Percentiles rank a stretch among this genome's conserved stretches.
phyloP scores from a whole-genome alignment of 176 grass and related monocot species.

The Juncus effusus region DNA sequence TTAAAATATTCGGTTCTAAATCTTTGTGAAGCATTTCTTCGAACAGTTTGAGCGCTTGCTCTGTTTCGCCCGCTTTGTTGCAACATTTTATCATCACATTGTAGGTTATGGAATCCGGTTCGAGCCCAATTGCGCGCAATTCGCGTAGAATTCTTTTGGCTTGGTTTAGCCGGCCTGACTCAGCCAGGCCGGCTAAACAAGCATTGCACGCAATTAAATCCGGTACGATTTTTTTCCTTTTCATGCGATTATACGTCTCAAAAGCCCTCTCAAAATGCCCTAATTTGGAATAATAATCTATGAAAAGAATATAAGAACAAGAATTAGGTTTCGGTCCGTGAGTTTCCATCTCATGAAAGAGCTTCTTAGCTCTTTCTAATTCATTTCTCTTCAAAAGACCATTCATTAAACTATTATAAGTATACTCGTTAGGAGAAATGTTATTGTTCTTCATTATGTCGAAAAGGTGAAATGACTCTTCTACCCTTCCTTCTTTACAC shows the following conservation, averaged over 20 bases:
- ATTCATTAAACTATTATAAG: constrained; percentile 80
- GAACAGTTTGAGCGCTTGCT: constrained; percentile 72
- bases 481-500: constrained; percentile 62
- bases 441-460: constrained; percentile 61
- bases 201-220: constrained; percentile 82
- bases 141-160: constrained; percentile 80
- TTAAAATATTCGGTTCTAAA: constrained; percentile 58
- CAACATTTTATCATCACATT: constrained; percentile 99
- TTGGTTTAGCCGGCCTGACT: constrained; percentile 61
- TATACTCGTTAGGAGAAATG: constrained; percentile 60
- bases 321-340: constrained; percentile 67
- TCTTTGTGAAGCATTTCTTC: constrained; percentile 69
- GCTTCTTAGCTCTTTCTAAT: constrained; percentile 42
- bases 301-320: constrained; percentile 82
- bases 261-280: constrained; percentile 64
- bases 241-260: constrained; percentile 68
- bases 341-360: constrained; percentile 67
- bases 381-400: constrained; percentile 65
- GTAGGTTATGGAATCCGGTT: constrained; percentile 80
- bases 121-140: constrained; percentile 59
- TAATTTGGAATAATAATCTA: constrained; percentile 81
- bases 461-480: constrained; percentile 59
- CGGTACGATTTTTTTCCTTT: constrained; percentile 67
- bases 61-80: constrained; percentile 60
- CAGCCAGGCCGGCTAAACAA: constrained; percentile 72